Base-by-base conservation (phyloP, 192 early-diverging fungal species). In the Backusella luteola region DNA sequence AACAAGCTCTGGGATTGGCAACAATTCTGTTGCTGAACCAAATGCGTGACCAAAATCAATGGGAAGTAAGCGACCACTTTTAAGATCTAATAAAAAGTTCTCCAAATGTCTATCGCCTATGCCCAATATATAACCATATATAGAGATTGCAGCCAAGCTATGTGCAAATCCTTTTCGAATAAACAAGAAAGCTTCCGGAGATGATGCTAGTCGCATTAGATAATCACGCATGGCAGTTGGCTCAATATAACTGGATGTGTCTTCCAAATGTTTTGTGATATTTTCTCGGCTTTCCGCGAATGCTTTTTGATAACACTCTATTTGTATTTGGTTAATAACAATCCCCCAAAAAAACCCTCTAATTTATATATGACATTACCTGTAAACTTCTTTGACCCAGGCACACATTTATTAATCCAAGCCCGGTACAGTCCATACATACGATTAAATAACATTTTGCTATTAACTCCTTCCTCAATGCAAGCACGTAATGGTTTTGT, bases 1-100 rank as follows among this genome's bases (percentile, higher is more conserved):
- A 9, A 93, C 84, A 15, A 95, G 56, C 72, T 95, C 94, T 12
- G 94, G 94, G 7, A 95, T 87, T 3, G 93, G 90, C 1, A 95
- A 79, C 6, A 90, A 80, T 73, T 94, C 93, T 0, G 94, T 93
- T 1, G 93, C 93, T 0, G 94, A 93, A 17, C 93, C 94, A 82
- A 95, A 95, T 3, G 94, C 94, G 73, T 94, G 92, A 0, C 94
- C 94, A 75, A 95, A 95, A 84, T 95, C 94, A 76, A 95, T 95
- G 0, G 89, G 87, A 21, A 95, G 85, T 19, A 95, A 75, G 34
- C 86, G 83, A 14, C 94, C 93, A 32, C 81, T 91, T 56, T 84
- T 88, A 76, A 89, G 77, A 67, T 94, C 89, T 17, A 95, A 69
- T 73, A 95, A 78, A 75, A 93, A 91, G 75, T 95, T 95, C 42